Conservation (phyloP, 129 eudicot species). For the Arctium lappa region DNA sequence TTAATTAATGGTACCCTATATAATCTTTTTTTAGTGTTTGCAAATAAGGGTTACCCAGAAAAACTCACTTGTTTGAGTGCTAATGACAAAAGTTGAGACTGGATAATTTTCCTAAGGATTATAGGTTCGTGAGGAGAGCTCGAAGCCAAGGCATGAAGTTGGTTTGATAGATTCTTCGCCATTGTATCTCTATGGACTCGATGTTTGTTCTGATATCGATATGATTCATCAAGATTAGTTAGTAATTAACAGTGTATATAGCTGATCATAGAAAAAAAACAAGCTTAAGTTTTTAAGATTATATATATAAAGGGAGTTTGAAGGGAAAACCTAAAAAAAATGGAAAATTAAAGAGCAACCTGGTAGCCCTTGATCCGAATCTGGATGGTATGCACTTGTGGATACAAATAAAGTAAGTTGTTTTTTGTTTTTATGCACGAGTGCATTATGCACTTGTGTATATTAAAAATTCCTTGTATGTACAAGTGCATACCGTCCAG, state of each 20-base stretch:
- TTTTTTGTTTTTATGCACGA: no score
- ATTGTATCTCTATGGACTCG: constrained; percentile 43
- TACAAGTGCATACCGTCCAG: no score
- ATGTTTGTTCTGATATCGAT: constrained; percentile 29
- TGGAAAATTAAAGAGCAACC: no score
- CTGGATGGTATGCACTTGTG: no score
- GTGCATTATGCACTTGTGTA: no score
- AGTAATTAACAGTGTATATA: neutral
- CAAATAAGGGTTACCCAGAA: neutral
- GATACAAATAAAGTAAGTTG: no score
- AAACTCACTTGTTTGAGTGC: constrained; percentile 47
- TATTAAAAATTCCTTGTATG: no score
- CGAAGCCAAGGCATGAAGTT: constrained; percentile 23
- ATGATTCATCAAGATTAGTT: neutral
- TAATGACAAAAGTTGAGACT: constrained; percentile 42
- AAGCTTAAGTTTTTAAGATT: neutral
- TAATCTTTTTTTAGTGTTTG: neutral
- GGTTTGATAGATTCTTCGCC: constrained; percentile 23
- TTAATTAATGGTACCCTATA: neutral
- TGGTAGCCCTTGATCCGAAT: no score
- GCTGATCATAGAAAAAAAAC: neutral
- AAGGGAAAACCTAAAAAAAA: no score
- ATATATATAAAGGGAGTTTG: neutral
- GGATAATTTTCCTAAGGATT: constrained; percentile 39
- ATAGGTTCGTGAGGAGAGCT: constrained; percentile 30